Conservation (phyloP, 2,329 filamentous ascomycete species). For the Torrubiella hemipterigena region DNA sequence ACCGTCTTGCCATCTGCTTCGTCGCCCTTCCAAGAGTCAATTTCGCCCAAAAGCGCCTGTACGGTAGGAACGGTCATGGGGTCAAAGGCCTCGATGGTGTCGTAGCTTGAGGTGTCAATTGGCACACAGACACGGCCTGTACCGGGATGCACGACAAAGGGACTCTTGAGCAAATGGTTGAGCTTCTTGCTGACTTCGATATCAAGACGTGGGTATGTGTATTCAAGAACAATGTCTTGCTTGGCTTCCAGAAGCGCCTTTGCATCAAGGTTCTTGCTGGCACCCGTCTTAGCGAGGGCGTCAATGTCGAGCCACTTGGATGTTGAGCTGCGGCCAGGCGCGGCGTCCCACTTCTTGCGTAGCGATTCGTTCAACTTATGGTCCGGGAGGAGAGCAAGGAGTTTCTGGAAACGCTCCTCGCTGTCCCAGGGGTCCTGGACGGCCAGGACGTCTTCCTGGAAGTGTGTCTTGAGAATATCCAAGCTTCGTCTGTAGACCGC, state of each 20-base stretch:
- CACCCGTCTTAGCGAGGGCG: slow-evolving; percentile 63
- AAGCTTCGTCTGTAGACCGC: slow-evolving; percentile 55
- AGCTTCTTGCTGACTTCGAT: slow-evolving; percentile 96
- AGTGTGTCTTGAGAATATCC: slow-evolving; percentile 72
- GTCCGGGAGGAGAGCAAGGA: slow-evolving; percentile 80
- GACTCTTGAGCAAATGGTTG: slow-evolving; percentile 94
- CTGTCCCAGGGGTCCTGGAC: slow-evolving; percentile 78
- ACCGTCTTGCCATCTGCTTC: slow-evolving; percentile 32
- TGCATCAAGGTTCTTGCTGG: slow-evolving; percentile 59
- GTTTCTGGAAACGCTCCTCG: slow-evolving; percentile 58
- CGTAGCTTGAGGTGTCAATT: slow-evolving; percentile 53
- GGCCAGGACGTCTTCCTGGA: slow-evolving; percentile 68
- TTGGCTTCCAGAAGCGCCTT: slow-evolving; percentile 74
- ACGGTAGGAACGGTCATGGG: slow-evolving; percentile 84
- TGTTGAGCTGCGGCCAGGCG: slow-evolving; percentile 61
- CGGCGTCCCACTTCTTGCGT: slow-evolving; percentile 81
- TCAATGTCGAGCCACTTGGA: slow-evolving; percentile 96
- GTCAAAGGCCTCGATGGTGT: slow-evolving; percentile 67
- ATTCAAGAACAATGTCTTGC: slow-evolving; percentile 92
- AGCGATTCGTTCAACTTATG: slow-evolving; percentile 64
- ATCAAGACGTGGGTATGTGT: slow-evolving; percentile 94
- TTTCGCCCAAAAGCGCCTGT: slow-evolving; percentile 67
- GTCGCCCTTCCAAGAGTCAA: slow-evolving; percentile 62
- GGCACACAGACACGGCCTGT: slow-evolving; percentile 93
- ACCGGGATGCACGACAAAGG: slow-evolving; percentile 91